Evolutionary conservation across 2,329 filamentous ascomycete genomes (phyloP), one percentile per base, ranked within the genome.

Genomic region (Bimuria novae-zelandiae): DNA sequence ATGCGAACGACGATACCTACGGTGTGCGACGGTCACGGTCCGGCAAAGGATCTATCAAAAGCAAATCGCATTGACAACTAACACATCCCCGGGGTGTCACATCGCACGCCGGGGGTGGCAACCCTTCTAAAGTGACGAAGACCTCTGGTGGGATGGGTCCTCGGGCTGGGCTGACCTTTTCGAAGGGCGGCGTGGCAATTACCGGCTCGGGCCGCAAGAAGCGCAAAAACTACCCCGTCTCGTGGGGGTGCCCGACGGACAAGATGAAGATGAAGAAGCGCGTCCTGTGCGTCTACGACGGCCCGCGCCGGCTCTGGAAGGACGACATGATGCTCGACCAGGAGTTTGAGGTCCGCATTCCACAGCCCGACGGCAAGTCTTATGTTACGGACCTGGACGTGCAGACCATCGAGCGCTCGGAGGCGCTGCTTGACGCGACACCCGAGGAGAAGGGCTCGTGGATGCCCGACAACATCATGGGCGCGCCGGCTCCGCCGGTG

Each of bases 241-340:
- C 89, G 1, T 99, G 94, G 94, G 93, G 94, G 47, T 94, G 92
- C 66, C 85, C 92, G 57, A 87, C 89, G 67, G 89, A 90, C 67
- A 92, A 94, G 79, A 96, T 97, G 90, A 95, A 89, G 70, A 95
- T 96, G 85, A 97, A 95, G 85, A 97, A 97, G 84, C 89, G 94
- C 23, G 91, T 97, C 50, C 82, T 97, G 67, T 91, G 91, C 59
- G 90, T 96, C 17, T 99, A 95, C 67, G 92, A 97, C 69, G 94
- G 94, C 0, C 83, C 83, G 14, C 86, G 92, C 48, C 87, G 93
- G 36, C 82, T 99, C 44, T 94, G 90, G 84, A 97, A 97, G 79
- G 94, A 99, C 71, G 94, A 99, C 76, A 94, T 97, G 91, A 96
- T 97, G 92, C 86, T 99, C 44, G 91, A 92, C 63, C 92, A 89